Evolutionary conservation across 75 land plant genomes (phyloP), one percentile per base, ranked within the genome.

Genomic region (Sequoia sempervirens): DNA sequence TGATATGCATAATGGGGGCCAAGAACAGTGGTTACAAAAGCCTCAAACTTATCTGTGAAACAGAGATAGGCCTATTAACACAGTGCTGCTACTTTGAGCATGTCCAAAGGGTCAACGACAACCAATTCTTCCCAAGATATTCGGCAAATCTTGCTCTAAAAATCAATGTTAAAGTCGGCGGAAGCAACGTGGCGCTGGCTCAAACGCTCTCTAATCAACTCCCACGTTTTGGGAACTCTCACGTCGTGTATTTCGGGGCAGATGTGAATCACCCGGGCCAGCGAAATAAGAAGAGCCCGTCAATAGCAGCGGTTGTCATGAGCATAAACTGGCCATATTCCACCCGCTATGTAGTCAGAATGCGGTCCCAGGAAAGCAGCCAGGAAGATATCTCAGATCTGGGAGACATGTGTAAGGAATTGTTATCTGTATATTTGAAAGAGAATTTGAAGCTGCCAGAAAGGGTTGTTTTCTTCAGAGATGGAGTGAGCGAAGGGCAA

Each of bases 131-230:
- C 4, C 85, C 87, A 43, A 88, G 88, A 50, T 90, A 87, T 79
- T 88, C 90, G 78, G 87, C 87, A 14, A 93, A 90, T 34, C 81
- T 91, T 32, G 85, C 89, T 28, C 56, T 93, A 79, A 90, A 91
- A 76, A 90, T 93, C 34, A 93, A 93, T 84, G 88, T 87, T 0
- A 91, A 90, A 83, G 89, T 91, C 47, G 95, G 93, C 45, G 95
- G 95, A 8, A 84, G 84, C 45, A 93, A 90, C 47, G 84, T 83
- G 15, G 87, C 84, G 58, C 86, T 93, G 5, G 26, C 26, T 30
- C 5, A 34, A 20, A 43, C 52, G 15, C 81, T 81, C 53, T 28
- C 17, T 6, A 17, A 17, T 5, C 41, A 14, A 0, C 5, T 75
- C 8, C 43, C 78, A 0, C 46, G 80, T 0, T 43, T n/a, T 2